Conservation (phyloP, 2,329 filamentous ascomycete genomes). For the Hirsutella rhossiliensis region DNA sequence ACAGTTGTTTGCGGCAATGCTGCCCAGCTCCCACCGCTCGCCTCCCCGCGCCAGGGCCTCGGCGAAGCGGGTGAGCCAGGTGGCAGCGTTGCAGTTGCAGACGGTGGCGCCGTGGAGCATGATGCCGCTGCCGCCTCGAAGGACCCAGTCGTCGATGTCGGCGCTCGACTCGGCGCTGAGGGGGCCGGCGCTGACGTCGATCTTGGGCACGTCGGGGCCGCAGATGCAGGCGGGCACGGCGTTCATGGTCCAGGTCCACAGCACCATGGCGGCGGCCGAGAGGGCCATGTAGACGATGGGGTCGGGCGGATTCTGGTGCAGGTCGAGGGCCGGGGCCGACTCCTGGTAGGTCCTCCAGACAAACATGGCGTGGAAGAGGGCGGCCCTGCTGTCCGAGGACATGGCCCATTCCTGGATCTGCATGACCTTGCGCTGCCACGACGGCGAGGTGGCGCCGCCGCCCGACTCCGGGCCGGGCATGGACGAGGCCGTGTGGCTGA, state of each 20-base stretch:
- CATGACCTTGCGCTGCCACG: slow-evolving; percentile 10
- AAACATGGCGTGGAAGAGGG: slow-evolving; percentile 20
- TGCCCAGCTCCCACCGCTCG: slow-evolving; percentile 7
- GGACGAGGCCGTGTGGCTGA: slow-evolving; percentile 2
- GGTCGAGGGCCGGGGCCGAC: neutral
- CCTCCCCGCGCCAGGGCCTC: slow-evolving; percentile 6
- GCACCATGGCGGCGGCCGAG: slow-evolving; percentile 16
- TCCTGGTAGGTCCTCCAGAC: slow-evolving; percentile 16
- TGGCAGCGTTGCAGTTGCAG: slow-evolving; percentile 6
- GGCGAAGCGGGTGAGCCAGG: slow-evolving; percentile 5
- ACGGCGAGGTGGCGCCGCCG: slow-evolving; percentile 4
- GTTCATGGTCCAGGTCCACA: slow-evolving; percentile 23
- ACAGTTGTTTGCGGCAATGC: slow-evolving; percentile 3
- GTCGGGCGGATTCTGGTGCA: slow-evolving; percentile 12
- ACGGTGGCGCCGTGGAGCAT: slow-evolving; percentile 4
- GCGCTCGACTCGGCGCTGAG: slow-evolving; percentile 12
- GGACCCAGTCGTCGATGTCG: slow-evolving; percentile 16
- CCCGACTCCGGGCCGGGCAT: slow-evolving; percentile 1
- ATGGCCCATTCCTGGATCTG: slow-evolving; percentile 17
- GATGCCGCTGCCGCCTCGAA: slow-evolving; percentile 7
- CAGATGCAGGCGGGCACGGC: slow-evolving; percentile 15
- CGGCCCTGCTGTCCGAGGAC: slow-evolving; percentile 16
- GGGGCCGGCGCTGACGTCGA: slow-evolving; percentile 10
- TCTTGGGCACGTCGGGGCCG: slow-evolving; percentile 10
- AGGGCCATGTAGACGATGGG: slow-evolving; percentile 21